These are phyloP conservation scores for Aspergillus ruber DNA, from an alignment of 2,329 filamentous ascomycete species.

Conservation along the genomic window DNA sequence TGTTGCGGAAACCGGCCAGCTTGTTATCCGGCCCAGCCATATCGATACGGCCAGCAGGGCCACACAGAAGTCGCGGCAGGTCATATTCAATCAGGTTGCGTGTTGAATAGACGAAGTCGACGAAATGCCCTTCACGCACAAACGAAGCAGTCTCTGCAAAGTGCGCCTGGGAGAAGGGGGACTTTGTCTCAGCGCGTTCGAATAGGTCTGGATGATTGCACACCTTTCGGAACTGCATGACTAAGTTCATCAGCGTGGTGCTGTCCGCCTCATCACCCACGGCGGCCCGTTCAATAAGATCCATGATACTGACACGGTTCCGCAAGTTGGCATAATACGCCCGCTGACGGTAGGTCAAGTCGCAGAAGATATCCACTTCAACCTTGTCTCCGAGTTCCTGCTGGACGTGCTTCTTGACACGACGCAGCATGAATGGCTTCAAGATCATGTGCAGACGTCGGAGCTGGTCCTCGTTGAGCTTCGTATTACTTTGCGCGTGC, in stretches of 20 bases:
- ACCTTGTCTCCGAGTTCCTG: slow-evolving; percentile 99
- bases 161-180: slow-evolving; percentile 73
- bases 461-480: slow-evolving; percentile 96
- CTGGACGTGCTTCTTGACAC: slow-evolving; percentile 99
- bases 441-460: slow-evolving; percentile 97
- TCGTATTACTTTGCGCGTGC: slow-evolving; percentile 98
- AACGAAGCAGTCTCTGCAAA: slow-evolving; percentile 96
- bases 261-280: slow-evolving; percentile 91
- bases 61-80: slow-evolving; percentile 74
- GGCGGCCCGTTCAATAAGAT: slow-evolving; percentile 94
- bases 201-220: slow-evolving; percentile 98
- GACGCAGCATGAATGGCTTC: slow-evolving; percentile 98
- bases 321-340: slow-evolving; percentile 87
- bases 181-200: slow-evolving; percentile 85
- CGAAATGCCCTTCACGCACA: slow-evolving; percentile 73
- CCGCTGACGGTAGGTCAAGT: slow-evolving; percentile 91
- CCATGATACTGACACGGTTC: slow-evolving; percentile 98
- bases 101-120: slow-evolving; percentile 80
- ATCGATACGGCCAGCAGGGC: slow-evolving; percentile 69
- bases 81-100: slow-evolving; percentile 79
- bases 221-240: slow-evolving; percentile 99
- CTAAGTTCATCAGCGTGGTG: slow-evolving; percentile 94
- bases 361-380: slow-evolving; percentile 90
- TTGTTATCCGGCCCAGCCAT: slow-evolving; percentile 66
- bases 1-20: slow-evolving; percentile 71